phyloP scores from a whole-genome alignment of 1,284 basidiomycete species.

The Cutaneotrichosporon sp. region DNA sequence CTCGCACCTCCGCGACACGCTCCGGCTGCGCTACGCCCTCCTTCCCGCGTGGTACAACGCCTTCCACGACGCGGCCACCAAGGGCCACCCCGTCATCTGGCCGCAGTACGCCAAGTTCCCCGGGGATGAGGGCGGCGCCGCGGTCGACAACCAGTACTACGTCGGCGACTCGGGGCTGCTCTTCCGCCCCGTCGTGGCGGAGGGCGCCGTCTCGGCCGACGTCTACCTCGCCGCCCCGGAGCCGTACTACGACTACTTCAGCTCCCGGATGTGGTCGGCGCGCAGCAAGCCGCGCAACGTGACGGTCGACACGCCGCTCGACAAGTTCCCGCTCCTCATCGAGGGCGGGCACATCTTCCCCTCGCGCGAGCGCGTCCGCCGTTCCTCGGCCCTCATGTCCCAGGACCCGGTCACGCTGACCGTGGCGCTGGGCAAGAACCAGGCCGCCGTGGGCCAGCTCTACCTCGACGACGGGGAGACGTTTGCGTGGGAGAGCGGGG shows the following conservation, averaged over 20 bases:
- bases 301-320: slow-evolving; percentile 73
- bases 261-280: slow-evolving; percentile 66
- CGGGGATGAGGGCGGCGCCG: slow-evolving; percentile 77
- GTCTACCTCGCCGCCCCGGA: slow-evolving; percentile 86
- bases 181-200: slow-evolving; percentile 84
- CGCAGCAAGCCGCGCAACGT: slow-evolving; percentile 65
- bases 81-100: slow-evolving; percentile 78
- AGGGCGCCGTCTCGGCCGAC: slow-evolving; percentile 68
- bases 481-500: slow-evolving; percentile 73
- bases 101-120: slow-evolving; percentile 96
- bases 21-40: slow-evolving; percentile 83
- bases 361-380: slow-evolving; percentile 80
- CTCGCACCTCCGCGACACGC: slow-evolving; percentile 72
- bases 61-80: slow-evolving; percentile 80
- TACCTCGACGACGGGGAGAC: slow-evolving; percentile 95
- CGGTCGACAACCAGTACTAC: slow-evolving; percentile 93
- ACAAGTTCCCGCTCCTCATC: slow-evolving; percentile 80
- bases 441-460: slow-evolving; percentile 74
- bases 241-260: slow-evolving; percentile 96
- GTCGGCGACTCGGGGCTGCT: slow-evolving; percentile 85
- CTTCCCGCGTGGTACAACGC: slow-evolving; percentile 96
- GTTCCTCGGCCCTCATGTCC: slow-evolving; percentile 85
- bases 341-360: slow-evolving; percentile 91
- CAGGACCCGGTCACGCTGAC: slow-evolving; percentile 91
- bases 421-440: slow-evolving; percentile 70